Conservation (phyloP, 768 basidiomycete genomes). For the Auricularia auricula-judae region DNA sequence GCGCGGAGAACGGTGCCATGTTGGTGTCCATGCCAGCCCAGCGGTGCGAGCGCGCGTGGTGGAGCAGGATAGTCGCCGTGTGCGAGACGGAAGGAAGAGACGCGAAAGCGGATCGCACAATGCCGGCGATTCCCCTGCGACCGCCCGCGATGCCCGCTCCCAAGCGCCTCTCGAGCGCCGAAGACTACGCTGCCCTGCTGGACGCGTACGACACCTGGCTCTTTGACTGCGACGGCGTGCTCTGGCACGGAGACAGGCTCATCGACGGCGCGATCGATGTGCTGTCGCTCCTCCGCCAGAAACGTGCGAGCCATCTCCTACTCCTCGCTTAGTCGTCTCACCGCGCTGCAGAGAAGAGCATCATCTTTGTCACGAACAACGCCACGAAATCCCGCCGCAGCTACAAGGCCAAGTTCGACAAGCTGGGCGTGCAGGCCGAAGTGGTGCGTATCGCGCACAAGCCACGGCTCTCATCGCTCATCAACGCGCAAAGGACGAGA, state of each 20-base stretch:
- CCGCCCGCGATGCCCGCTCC: background rate
- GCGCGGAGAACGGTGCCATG: no score
- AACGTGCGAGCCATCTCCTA: conserved; percentile 38
- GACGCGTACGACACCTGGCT: conserved; percentile 84
- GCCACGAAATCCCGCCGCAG: conserved; percentile 82
- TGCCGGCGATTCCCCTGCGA: no score
- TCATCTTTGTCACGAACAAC: conserved; percentile 96
- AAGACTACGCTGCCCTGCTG: conserved; percentile 28
- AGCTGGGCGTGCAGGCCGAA: conserved; percentile 72
- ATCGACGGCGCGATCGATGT: conserved; percentile 74
- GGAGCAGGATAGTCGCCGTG: no score
- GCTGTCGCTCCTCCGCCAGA: conserved; percentile 55
- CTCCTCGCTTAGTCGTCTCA: background rate
- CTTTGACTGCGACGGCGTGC: conserved; percentile 92
- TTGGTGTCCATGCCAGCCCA: no score
- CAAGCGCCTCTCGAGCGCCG: conserved; percentile 2
- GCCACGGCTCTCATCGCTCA: background rate
- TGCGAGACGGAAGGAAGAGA: no score
- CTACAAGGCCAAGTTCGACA: conserved; percentile 88
- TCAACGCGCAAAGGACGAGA: conserved; percentile 60
- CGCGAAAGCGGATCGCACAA: no score
- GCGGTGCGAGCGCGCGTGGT: no score
- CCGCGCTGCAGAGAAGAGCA: conserved; percentile 49
- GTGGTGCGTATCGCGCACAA: conserved; percentile 44
- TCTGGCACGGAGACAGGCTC: conserved; percentile 77